Percentiles rank a stretch among this genome's conserved stretches.
Conservation (phyloP, 108 stramenopile genomes). For the Nitzschia sp. region DNA sequence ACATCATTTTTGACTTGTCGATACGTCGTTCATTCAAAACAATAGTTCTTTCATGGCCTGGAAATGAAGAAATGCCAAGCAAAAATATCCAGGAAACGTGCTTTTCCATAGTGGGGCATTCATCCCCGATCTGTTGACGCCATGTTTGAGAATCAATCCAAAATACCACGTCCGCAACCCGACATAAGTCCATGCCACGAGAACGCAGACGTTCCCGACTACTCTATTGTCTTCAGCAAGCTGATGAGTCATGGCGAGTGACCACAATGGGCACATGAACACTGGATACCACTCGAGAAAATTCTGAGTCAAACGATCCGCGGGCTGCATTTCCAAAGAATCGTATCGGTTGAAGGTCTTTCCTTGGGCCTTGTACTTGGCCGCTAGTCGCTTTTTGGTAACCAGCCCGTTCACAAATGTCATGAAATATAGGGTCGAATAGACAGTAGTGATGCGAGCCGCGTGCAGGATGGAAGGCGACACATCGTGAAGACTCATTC, state of each 20-base stretch:
- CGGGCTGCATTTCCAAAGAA: slow-evolving; percentile 4
- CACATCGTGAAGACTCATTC: not conserved
- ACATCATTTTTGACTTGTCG: not conserved
- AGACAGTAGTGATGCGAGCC: slow-evolving; percentile 7
- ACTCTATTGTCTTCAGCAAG: not conserved
- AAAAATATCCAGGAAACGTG: slow-evolving; percentile 15
- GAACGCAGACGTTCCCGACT: not conserved
- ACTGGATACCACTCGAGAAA: slow-evolving; percentile 16
- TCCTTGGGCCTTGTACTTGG: not conserved
- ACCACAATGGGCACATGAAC: slow-evolving; percentile 12
- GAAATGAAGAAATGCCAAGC: not conserved
- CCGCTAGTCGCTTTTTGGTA: not conserved
- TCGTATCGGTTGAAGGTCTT: slow-evolving; percentile 5
- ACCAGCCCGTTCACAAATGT: slow-evolving; percentile 1
- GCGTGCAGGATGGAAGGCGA: slow-evolving; percentile 1
- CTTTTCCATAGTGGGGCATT: not conserved
- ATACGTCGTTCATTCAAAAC: not conserved
- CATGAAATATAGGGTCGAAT: not conserved
- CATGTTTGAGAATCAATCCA: not conserved
- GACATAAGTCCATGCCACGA: slow-evolving; percentile 13
- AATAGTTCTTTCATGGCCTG: slow-evolving; percentile 4
- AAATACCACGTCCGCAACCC: slow-evolving; percentile 2
- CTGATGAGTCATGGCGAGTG: not conserved
- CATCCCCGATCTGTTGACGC: not conserved
- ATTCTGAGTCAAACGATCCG: slow-evolving; percentile 7